Evolutionary conservation across 1,284 basidiomycete genomes (phyloP), one percentile per base, ranked within the genome.

Genomic region (Porphyrellus sp.): DNA sequence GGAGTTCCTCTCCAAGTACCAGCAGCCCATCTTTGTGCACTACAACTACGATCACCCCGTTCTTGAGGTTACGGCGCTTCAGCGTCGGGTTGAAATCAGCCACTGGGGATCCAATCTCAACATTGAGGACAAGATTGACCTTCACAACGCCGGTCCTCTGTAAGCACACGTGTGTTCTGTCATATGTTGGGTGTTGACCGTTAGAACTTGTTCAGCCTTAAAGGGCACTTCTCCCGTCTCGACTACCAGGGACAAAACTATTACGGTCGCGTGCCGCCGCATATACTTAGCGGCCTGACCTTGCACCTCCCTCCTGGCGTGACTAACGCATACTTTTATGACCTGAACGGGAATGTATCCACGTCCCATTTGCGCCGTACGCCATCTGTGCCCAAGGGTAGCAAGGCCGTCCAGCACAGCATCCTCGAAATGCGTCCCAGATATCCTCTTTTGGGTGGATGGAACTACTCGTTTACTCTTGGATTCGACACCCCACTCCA

Each of bases 41-140:
- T 99, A 92, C 72, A 76, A 79, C 60, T 86, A 88, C 55, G 88
- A 88, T 30, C 77, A 83, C 50, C 92, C 96, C 0, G 81, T 97
- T 38, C 70, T 94, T 13, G 85, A 91, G 56, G 75, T 97, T 50
- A 79, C 78, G 20, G 82, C 77, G 25, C 79, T 96, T 42, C 78
- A 83, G 52, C 85, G 97, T 41, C 69, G 79, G 0, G 93, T 89
- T 2, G 94, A 99, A 73, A 85, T 99, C 60, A 94, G 91, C 57
- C 96, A 99, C 70, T 99, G 96, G 97, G 94, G 95, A 38, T 84
- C 86, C 46, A 98, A 96, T 70, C 71, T 99, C 38, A 96, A 97
- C 65, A 87, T 96, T 42, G 83, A 98, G 69, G 95, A 99, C 71
- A 83, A 90, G 43, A 83, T 98, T 55, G 70, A 81, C 54, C 74